phyloP scores from a whole-genome alignment of 2,329 filamentous ascomycete species.

The Exutisphaerella laricina region DNA sequence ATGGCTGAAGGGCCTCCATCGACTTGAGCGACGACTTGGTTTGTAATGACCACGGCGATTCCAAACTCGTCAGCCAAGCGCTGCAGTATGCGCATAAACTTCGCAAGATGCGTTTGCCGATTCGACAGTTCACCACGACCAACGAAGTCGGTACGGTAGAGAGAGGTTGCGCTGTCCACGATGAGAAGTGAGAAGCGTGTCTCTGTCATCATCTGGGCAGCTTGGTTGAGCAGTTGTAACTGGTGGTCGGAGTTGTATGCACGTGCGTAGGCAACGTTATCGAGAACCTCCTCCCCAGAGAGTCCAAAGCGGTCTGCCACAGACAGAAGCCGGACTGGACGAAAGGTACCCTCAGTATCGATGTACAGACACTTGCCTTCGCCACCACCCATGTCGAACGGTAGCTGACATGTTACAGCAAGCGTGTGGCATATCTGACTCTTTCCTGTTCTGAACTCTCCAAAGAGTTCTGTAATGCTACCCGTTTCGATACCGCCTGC shows the following conservation, averaged over 20 bases:
- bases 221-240: slow-evolving; percentile 88
- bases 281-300: slow-evolving; percentile 92
- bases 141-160: slow-evolving; percentile 94
- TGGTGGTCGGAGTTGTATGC: slow-evolving; percentile 99
- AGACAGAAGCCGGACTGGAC: slow-evolving; percentile 81
- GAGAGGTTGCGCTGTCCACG: slow-evolving; percentile 89
- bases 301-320: slow-evolving; percentile 93
- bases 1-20: slow-evolving; percentile 93
- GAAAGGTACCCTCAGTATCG: slow-evolving; percentile 93
- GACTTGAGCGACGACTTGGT: slow-evolving; percentile 97
- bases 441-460: slow-evolving; percentile 96
- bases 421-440: slow-evolving; percentile 98
- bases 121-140: slow-evolving; percentile 96
- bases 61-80: slow-evolving; percentile 76
- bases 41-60: slow-evolving; percentile 97
- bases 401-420: slow-evolving; percentile 95
- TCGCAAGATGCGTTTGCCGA: slow-evolving; percentile 80
- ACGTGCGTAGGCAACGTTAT: slow-evolving; percentile 96
- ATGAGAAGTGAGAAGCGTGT: slow-evolving; percentile 93
- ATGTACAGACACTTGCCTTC: slow-evolving; percentile 99
- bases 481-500: slow-evolving; percentile 95
- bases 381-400: slow-evolving; percentile 97
- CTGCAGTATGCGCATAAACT: slow-evolving; percentile 81
- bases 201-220: slow-evolving; percentile 98
- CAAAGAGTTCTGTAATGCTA: slow-evolving; percentile 96